Evolutionary conservation across 1,284 basidiomycete genomes (phyloP), one percentile per base, ranked within the genome.

Genomic region (Apiotrichum gamsii): DNA sequence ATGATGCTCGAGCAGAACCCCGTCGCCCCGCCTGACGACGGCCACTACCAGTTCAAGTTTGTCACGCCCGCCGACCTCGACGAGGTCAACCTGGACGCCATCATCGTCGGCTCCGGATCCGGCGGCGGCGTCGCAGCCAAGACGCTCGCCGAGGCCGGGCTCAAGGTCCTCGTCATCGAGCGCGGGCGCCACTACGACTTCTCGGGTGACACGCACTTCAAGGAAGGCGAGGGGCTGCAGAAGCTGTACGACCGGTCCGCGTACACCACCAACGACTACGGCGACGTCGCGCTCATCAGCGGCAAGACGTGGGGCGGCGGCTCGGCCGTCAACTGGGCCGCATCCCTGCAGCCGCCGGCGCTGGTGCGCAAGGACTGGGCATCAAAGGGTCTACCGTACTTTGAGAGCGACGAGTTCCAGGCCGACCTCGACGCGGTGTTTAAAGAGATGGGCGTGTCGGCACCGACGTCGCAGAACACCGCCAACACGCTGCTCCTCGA

Each of bases 301-400:
- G 75, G 70, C 0, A 61, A 63, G 14, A 70, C 67, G 15, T 75
- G 75, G 21, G 76, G 76, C 6, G 76, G 76, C 5, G 76, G 76
- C 13, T 72, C 69, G 1, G 64, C 70, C 18, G 67, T 77, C 61
- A 77, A 77, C 57, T 77, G 76, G 76, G 72, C 71, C 0, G 75
- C 72, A 3, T 70, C 64, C 49, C 56, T 73, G 8, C 35, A 39
- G 44, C 36, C 49, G 8, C 42, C 48, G 3, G 39, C 42, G 5
- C 28, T 37, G 3, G 49, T 51, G 3, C 43, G 53, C 19, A 21
- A 39, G 16, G 46, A 46, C 39, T 51, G 49, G 53, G 43, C 38
- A 3, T 31, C 29, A 33, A 37, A 38, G 3, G 46, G 46, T 4
- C 33, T 49, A 8, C 43, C 45, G 14, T 55, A 51, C 49, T 51